Evolutionary conservation across 352 stramenopile species (phyloP), one percentile per base, ranked within the genome.

Genomic region (Pythium plurisporium): DNA sequence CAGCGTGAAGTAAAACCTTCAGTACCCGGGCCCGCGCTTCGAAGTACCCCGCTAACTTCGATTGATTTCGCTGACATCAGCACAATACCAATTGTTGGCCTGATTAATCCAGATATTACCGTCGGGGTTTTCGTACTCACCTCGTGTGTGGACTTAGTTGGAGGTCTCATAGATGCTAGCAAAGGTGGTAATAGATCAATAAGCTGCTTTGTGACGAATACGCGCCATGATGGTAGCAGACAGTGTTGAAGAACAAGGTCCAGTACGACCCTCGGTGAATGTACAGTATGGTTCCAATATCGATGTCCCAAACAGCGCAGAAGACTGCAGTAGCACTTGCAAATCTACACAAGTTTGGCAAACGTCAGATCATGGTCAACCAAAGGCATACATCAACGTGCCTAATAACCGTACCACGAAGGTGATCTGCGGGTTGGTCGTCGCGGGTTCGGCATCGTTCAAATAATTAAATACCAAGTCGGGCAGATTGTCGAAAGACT

Each of bases 401-500:
- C 3, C n/a, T n/a, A n/a, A n/a, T 9, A 15, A 3, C 56, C 70
- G n/a, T 80, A 95, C 86, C 61, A 95, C 76, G 36, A 94, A 79
- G 4, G 80, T 84, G 60, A 91, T 65, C 38, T 83, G 66, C 25
- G 86, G 80, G 40, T 91, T 88, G 45, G 67, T 82, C n/a, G 64
- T 71, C 17, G 58, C 52, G 5, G 80, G 75, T 26, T 87, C 80
- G 11, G 82, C 82, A 42, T 89, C 75, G 41, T 91, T 79, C 4
- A 95, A 59, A 69, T 86, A 88, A 26, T 91, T 92, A 47, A 95
- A 93, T 2, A 90, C 83, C 15, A 95, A 36, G 37, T 91, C 83
- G 1, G 84, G 84, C n/a, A 95, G 72, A 41, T 87, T 95, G 52
- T 95, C 80, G 50, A 91, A 94, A n/a, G 80, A 86, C 31, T 90